Evolutionary conservation across 2,329 filamentous ascomycete species (phyloP), one percentile per base, ranked within the genome.

Genomic region (Xylaria sp.): DNA sequence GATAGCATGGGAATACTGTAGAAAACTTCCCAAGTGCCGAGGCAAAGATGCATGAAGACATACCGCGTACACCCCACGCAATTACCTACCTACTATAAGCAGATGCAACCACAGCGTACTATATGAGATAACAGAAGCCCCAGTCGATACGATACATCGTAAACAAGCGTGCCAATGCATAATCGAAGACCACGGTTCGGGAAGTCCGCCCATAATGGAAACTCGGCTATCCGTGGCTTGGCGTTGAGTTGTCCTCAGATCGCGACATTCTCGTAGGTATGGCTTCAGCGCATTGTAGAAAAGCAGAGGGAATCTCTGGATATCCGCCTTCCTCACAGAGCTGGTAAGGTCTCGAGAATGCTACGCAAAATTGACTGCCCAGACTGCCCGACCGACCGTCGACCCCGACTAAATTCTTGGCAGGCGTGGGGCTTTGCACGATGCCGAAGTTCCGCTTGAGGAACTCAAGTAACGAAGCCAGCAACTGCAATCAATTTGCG

Each of bases 201-300:
- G 39, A 58, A 62, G 56, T 54, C 62, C 28, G 28, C 68, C 25
- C 9, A 48, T 28, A 58, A 65, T 10, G 68, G 68, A 64, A 70
- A 65, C 51, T 62, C 68, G 56, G 39, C 13, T 62, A 31, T 23
- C n/a, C 50, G 54, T 62, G 25, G 23, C 68, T 67, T 70, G 68
- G 68, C 68, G 39, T 25, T 39, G 50, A 25, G 57, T 50, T 65
- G 61, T 57, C 50, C 41, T 62, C 23, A 54, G 60, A 67, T 67
- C 60, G 65, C 60, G 64, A 70, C 67, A 70, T 67, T 41, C 60
- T 70, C 52, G 56, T 23, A 50, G 8, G 20, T 67, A 69, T 69
- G 31, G 46, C 34, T 25, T 28, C 31, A 60, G 31, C 52, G 15
- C 23, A 25, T 66, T 69, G 50, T 18, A 69, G 59, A 63, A 59